Percentiles rank a stretch among this genome's conserved stretches.
Conservation (phyloP, 306 rosid genomes). For the Ceratonia siliqua region DNA sequence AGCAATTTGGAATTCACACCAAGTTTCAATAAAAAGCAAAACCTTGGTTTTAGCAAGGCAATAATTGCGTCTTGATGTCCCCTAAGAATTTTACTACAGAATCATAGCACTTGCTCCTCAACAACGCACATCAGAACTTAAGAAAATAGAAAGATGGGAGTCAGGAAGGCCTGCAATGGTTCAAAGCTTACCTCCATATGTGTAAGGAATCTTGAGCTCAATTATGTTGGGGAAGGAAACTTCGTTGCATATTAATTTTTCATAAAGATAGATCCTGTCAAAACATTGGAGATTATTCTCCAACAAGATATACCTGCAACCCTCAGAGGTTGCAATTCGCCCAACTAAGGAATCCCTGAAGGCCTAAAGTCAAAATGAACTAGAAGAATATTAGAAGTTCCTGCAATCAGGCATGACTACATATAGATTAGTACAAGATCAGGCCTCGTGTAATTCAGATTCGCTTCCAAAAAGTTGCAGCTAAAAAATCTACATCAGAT, state of each 20-base stretch:
- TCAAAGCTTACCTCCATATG: constrained; percentile 25
- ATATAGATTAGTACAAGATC: neutral
- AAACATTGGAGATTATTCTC: constrained; percentile 29
- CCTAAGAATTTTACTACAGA: constrained; percentile 7
- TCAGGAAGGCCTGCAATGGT: constrained; percentile 14
- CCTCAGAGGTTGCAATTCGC: constrained; percentile 16
- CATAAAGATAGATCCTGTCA: constrained; percentile 1
- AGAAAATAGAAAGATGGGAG: constrained; percentile 8
- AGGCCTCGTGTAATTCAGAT: neutral
- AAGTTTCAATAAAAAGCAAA: constrained; percentile 27
- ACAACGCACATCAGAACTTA: constrained; percentile 20
- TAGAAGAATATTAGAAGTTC: constrained; percentile 14
- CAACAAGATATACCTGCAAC: constrained; percentile 19
- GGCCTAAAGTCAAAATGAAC: constrained; percentile 31
- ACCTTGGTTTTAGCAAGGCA: constrained; percentile 15
- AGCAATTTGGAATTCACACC: constrained; percentile 10
- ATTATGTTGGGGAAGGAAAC: constrained; percentile 9
- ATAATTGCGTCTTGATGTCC: constrained; percentile 27
- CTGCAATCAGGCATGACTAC: neutral
- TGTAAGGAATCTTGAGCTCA: constrained; percentile 21
- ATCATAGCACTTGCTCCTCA: constrained; percentile 4
- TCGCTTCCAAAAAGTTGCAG: neutral
- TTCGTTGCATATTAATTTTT: neutral
- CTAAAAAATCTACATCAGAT: constrained; percentile 6
- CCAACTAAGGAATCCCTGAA: constrained; percentile 30